Conservation (phyloP, 805 yeast genomes). For the Pichia nanzhaoensis region DNA sequence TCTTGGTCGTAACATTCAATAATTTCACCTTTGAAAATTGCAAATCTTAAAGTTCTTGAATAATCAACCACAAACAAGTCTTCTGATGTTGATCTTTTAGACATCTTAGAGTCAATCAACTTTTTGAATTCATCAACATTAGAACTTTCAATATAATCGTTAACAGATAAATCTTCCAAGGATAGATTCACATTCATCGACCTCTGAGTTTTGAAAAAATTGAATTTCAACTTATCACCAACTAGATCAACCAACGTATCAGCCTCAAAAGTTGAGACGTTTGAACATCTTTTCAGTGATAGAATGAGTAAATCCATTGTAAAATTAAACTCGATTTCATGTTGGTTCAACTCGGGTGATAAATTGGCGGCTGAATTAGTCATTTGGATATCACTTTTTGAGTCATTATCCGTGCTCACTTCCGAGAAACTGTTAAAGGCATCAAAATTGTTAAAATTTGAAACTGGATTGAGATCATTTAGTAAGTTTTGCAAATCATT, state of each 20-base stretch:
- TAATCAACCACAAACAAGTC: constrained; percentile 57
- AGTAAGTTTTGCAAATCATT: not conserved
- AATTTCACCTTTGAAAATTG: constrained; percentile 41
- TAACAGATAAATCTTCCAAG: constrained; percentile 59
- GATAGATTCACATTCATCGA: constrained; percentile 61
- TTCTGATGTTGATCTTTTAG: constrained; percentile 26
- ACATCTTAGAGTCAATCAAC: constrained; percentile 50
- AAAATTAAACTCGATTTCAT: constrained; percentile 64
- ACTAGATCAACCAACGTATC: constrained; percentile 66
- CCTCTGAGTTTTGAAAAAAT: constrained; percentile 50
- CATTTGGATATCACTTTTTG: not conserved
- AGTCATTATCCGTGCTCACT: not conserved
- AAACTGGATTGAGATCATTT: not conserved
- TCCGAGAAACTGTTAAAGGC: not conserved
- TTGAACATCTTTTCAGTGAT: constrained; percentile 60
- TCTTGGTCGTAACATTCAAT: constrained; percentile 75
- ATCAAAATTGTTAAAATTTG: not conserved
- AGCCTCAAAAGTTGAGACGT: constrained; percentile 51
- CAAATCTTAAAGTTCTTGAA: constrained; percentile 52
- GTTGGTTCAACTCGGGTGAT: constrained; percentile 37
- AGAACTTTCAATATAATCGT: constrained; percentile 65
- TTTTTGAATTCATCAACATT: constrained; percentile 59
- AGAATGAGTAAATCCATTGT: constrained; percentile 57
- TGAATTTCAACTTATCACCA: constrained; percentile 57
- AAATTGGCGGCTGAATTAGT: not conserved